Evolutionary conservation across 73 alveolate species (phyloP).

Genomic region (Paramecium sonneborni): DNA sequence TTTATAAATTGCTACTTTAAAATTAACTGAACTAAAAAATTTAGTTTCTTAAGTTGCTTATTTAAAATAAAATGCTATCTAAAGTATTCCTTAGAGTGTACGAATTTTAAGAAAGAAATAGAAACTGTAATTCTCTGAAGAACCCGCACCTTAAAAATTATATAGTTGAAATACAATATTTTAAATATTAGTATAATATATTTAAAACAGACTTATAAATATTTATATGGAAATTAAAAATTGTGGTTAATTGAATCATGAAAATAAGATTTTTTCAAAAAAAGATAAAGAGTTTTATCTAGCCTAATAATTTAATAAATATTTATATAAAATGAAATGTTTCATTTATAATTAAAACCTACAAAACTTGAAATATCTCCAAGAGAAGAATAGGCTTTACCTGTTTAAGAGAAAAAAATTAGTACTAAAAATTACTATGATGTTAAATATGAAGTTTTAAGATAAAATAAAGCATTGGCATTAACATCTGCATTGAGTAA

Average conservation of each 20-base stretch:
- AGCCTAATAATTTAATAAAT: too few species aligned
- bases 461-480: not conserved
- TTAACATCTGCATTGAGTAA: not conserved
- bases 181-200: too few species aligned
- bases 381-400: not conserved
- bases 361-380: not conserved
- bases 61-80: not conserved
- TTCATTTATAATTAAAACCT: not conserved
- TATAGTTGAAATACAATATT: too few species aligned
- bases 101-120: not conserved
- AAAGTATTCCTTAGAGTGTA: not conserved
- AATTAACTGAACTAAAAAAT: not conserved
- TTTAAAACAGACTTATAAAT: too few species aligned
- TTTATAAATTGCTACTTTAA: not conserved
- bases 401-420: not conserved
- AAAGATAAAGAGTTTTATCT: too few species aligned
- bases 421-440: not conserved
- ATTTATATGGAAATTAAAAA: too few species aligned
- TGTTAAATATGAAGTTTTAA: not conserved
- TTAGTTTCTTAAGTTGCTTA: not conserved
- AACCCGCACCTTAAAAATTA: not conserved
- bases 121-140: not conserved
- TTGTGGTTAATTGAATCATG: too few species aligned
- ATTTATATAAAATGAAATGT: too few species aligned
- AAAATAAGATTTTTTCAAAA: too few species aligned